These are phyloP conservation scores for Xylaria polymorpha DNA, from an alignment of 2,329 filamentous ascomycete species.

Conservation along the genomic window DNA sequence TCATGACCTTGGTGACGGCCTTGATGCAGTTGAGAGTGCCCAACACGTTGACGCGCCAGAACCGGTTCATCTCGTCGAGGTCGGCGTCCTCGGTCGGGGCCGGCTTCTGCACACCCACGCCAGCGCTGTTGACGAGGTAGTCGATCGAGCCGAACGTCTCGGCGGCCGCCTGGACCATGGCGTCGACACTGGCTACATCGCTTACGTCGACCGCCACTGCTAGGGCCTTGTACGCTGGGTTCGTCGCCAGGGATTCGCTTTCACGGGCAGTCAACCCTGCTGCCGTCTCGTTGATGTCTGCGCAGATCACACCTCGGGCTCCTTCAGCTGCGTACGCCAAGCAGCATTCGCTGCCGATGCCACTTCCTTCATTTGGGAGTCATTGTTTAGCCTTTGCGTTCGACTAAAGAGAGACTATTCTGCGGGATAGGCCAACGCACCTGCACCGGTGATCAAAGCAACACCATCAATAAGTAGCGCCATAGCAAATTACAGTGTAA, in stretches of 20 bases:
- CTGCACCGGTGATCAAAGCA: too few species aligned
- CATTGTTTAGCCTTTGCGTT: too few species aligned
- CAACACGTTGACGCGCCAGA: constrained; percentile 30
- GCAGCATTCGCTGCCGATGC: constrained; percentile 38
- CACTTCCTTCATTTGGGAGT: constrained; percentile 37
- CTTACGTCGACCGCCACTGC: constrained; percentile 36
- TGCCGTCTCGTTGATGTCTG: constrained; percentile 37
- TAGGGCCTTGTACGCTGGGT: constrained; percentile 33
- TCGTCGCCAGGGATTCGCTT: constrained; percentile 23
- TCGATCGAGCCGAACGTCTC: constrained; percentile 39
- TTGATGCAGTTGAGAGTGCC: constrained; percentile 28
- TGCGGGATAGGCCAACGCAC: too few species aligned
- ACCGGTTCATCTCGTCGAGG: constrained; percentile 27
- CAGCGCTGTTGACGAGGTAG: constrained; percentile 39
- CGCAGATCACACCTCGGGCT: constrained; percentile 34
- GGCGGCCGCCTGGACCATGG: constrained; percentile 27
- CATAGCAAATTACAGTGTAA: too few species aligned
- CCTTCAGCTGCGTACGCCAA: constrained; percentile 36
- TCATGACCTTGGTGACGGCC: constrained; percentile 28
- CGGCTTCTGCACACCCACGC: constrained; percentile 31
- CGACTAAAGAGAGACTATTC: too few species aligned
- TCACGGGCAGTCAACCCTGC: constrained; percentile 34
- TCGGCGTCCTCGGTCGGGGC: constrained; percentile 13
- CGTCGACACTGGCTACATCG: constrained; percentile 31
- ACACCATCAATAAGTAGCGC: too few species aligned